Conservation (phyloP, 2,329 filamentous ascomycete species). For the Aureobasidium sp. region DNA sequence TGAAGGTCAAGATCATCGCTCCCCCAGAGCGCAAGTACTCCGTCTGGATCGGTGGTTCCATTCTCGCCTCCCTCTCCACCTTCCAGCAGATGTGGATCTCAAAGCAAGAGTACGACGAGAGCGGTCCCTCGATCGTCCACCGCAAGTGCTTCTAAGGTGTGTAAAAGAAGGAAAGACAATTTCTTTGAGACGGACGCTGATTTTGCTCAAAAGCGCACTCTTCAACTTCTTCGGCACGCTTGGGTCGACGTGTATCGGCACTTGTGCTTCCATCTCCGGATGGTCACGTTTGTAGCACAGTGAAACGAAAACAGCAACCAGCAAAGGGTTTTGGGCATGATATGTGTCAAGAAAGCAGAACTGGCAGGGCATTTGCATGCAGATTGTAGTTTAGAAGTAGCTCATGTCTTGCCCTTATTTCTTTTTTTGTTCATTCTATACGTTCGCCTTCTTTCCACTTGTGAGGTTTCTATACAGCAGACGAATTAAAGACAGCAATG, state of each 20-base stretch:
- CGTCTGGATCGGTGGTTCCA: constrained; percentile 99
- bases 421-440: constrained; percentile 7
- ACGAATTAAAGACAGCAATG: background rate
- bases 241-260: constrained; percentile 7
- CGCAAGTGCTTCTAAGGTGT: constrained; percentile 98
- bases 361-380: constrained; percentile 15
- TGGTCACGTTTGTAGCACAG: constrained; percentile 14
- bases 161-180: background rate
- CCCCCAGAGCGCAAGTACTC: constrained; percentile 99
- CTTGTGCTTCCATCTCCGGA: constrained; percentile 7
- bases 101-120: constrained; percentile 99
- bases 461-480: background rate
- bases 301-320: constrained; percentile 14
- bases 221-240: constrained; percentile 10
- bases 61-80: constrained; percentile 96
- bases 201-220: constrained; percentile 1
- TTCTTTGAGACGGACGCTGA: background rate
- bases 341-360: constrained; percentile 12
- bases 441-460: background rate
- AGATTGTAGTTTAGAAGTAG: constrained; percentile 17
- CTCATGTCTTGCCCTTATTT: constrained; percentile 16
- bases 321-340: constrained; percentile 14
- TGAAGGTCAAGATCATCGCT: constrained; percentile 99
- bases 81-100: constrained; percentile 99
- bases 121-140: constrained; percentile 97